Conservation (phyloP, 2,329 filamentous ascomycete species). For the Cadophora luteo-olivacea region DNA sequence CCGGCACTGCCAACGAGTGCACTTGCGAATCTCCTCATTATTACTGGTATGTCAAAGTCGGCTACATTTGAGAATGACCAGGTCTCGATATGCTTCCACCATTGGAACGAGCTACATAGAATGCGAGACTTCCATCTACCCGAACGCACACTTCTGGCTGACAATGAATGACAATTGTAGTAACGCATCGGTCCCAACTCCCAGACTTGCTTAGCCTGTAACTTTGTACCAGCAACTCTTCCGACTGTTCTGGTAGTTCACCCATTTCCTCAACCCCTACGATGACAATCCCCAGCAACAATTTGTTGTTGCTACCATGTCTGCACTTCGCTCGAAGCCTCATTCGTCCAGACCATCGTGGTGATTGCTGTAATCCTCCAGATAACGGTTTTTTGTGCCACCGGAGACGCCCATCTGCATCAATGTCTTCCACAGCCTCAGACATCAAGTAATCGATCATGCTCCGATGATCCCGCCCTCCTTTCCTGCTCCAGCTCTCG, state of each 20-base stretch:
- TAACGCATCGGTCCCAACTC: neutral
- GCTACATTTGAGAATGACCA: no score
- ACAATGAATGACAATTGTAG: no score
- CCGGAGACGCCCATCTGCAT: neutral
- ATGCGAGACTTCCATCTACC: no score
- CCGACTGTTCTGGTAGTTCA: no score
- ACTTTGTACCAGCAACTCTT: neutral
- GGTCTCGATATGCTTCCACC: no score
- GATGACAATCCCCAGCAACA: neutral
- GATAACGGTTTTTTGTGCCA: neutral
- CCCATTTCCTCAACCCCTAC: no score
- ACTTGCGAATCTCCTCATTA: no score
- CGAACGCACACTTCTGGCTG: no score
- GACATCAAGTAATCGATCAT: constrained; percentile 22
- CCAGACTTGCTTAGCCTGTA: neutral
- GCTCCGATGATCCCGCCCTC: constrained; percentile 14
- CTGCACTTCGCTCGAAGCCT: neutral
- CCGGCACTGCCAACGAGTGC: no score
- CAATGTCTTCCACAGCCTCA: neutral
- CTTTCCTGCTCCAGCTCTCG: constrained; percentile 14
- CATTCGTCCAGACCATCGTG: neutral
- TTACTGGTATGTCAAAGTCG: no score
- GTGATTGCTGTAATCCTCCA: neutral
- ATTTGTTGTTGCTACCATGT: neutral
- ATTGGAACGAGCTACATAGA: no score